Evolutionary conservation across 2,329 filamentous ascomycete species (phyloP), one percentile per base, ranked within the genome.

Genomic region (Nemania sp.): DNA sequence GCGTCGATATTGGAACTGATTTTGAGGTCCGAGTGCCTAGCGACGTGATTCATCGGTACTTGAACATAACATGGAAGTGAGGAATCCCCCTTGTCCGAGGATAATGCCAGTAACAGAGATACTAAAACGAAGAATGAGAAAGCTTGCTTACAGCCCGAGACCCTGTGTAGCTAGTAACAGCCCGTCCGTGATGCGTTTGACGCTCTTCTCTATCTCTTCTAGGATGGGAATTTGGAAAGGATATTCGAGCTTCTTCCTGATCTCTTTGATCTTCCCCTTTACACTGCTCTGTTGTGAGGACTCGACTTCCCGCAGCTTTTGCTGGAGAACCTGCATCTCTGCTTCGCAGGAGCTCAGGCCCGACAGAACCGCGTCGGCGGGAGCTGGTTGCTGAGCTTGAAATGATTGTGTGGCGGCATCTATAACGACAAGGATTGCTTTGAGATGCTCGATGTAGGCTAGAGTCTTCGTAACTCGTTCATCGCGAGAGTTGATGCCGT

Each of bases 211-310:
- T 10, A 65, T 35, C 20, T 58, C 57, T 17, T 54, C 56, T 50
- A 65, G 18, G 1, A 3, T 35, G 34, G 15, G 20, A 7, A 52
- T 35, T 3, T 32, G 46, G 25, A 47, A 34, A 12, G 60, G 57
- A 18, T 60, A 65, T 32, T 45, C 12, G 7, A 63, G 17, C 39
- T 51, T 63, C 25, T 50, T 65, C 34, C 39, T 57, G 13, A 51
- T 10, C n/a, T 63, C 51, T 43, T 56, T 65, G 3, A 57, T 13
- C n/a, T 59, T 63, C 0, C 21, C 57, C 15, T 60, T 65, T 6
- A 52, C 3, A 35, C 59, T 55, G 12, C 12, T 59, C 10, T 47
- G 25, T 17, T 42, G 17, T 5, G 57, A 34, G 2, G 47, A n/a
- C 11, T 29, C 18, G 18, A 50, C n/a, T 9, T 57, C 48, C 5